These are phyloP conservation scores for Chaetomium sp. DNA, from an alignment of 2,329 filamentous ascomycete species.

Conservation along the genomic window DNA sequence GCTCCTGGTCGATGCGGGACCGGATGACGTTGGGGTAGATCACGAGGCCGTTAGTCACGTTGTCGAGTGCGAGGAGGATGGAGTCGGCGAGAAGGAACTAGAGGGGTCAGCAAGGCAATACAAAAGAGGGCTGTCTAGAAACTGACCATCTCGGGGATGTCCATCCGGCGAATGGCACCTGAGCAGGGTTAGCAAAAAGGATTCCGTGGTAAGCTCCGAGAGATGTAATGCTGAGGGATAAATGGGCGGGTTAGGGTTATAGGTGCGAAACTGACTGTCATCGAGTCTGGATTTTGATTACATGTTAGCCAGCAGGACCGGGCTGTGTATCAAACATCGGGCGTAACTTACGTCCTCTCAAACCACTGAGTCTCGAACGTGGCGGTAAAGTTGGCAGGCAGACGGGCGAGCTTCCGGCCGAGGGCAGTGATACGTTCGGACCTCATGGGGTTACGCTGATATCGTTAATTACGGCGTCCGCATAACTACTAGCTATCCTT, in stretches of 20 bases:
- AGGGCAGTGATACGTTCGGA: slow-evolving; percentile 32
- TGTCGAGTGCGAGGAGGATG: slow-evolving; percentile 60
- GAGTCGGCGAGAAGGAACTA: slow-evolving; percentile 64
- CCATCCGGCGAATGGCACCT: slow-evolving; percentile 55
- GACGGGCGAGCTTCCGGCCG: neutral
- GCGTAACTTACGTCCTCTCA: slow-evolving; percentile 20
- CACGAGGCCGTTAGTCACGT: slow-evolving; percentile 60
- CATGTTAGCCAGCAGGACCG: neutral
- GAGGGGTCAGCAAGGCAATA: slow-evolving; percentile 1
- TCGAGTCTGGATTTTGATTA: slow-evolving; percentile 62
- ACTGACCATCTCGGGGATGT: slow-evolving; percentile 45
- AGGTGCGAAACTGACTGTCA: slow-evolving; percentile 43
- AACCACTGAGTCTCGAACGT: slow-evolving; percentile 59
- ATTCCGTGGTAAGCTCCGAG: neutral
- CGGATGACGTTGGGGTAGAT: slow-evolving; percentile 71
- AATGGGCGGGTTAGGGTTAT: slow-evolving; percentile 19
- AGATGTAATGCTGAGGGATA: neutral
- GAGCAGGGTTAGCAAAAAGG: slow-evolving; percentile 1
- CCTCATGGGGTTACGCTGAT: slow-evolving; percentile 34
- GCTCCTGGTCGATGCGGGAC: slow-evolving; percentile 61
- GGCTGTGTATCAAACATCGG: neutral
- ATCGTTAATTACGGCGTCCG: slow-evolving; percentile 9
- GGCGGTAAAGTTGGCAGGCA: slow-evolving; percentile 46
- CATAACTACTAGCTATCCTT: slow-evolving; percentile 23
- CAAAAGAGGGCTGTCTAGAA: neutral